A percentile compares a stretch with the other conserved stretches of the same genome.
These are phyloP conservation scores for Bifiguratus adelaidae DNA, from an alignment of 192 early-diverging fungal genomes.

Conservation along the genomic window DNA sequence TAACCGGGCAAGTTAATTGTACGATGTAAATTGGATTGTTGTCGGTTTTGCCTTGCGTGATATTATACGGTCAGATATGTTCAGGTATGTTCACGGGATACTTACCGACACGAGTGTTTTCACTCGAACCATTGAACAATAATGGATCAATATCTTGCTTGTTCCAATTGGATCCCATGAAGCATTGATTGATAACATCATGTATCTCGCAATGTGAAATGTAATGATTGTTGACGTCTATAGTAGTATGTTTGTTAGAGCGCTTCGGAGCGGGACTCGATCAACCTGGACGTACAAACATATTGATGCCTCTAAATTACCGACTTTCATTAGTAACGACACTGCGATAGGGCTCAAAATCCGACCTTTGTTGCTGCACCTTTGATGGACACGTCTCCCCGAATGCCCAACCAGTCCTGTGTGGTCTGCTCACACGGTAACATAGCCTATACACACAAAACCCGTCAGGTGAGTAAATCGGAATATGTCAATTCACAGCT, in stretches of 20 bases:
- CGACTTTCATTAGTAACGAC: neutral
- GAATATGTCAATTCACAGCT: no score
- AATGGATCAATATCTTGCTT: no score
- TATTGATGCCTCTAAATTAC: conserved; percentile 36
- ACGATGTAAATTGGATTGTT: conserved; percentile 44
- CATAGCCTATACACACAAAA: conserved; percentile 1
- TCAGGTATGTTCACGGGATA: no score
- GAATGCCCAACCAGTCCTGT: conserved; percentile 8
- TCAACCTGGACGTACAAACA: conserved; percentile 26
- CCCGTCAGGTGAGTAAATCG: no score
- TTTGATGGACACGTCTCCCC: conserved; percentile 27
- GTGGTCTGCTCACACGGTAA: conserved; percentile 1
- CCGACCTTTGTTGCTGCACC: conserved; percentile 22
- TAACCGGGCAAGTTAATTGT: conserved; percentile 27
- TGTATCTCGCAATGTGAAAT: conserved; percentile 24
- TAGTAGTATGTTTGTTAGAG: no score
- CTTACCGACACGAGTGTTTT: no score
- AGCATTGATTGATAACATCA: conserved; percentile 20
- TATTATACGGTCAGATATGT: no score
- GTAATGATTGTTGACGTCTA: conserved; percentile 38
- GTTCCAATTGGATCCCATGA: conserved; percentile 21
- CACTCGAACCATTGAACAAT: no score
- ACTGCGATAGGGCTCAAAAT: neutral
- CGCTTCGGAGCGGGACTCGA: no score
- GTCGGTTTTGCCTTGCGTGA: no score